These are phyloP conservation scores for Diddensiella caesifluorescens DNA, from an alignment of 805 yeast genomes.

Conservation along the genomic window DNA sequence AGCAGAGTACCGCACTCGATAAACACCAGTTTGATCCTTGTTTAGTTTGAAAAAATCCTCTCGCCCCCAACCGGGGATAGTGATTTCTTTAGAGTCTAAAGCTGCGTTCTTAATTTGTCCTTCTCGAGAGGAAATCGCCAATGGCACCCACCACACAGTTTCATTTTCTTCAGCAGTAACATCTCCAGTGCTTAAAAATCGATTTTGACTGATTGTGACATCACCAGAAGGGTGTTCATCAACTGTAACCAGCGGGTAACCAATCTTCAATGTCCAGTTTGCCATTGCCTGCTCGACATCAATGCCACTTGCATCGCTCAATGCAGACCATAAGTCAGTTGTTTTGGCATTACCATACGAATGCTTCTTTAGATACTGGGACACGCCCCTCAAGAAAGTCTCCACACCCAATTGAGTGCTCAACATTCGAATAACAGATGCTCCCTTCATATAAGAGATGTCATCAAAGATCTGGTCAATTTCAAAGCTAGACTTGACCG, in stretches of 20 bases:
- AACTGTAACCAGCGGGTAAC: constrained; percentile 69
- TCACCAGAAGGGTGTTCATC: constrained; percentile 45
- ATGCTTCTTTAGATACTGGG: constrained; percentile 68
- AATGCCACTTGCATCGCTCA: constrained; percentile 63
- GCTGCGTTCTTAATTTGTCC: constrained; percentile 29
- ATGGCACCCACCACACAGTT: constrained; percentile 46
- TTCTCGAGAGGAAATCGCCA: constrained; percentile 25
- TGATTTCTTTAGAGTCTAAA: constrained; percentile 16
- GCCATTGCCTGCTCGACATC: constrained; percentile 71
- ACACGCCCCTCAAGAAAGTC: constrained; percentile 70
- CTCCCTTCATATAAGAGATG: constrained; percentile 77
- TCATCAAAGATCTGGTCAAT: constrained; percentile 83
- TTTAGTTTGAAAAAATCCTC: constrained; percentile 51
- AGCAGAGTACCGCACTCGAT: constrained; percentile 64
- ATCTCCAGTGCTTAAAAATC: constrained; percentile 73
- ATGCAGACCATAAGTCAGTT: constrained; percentile 69
- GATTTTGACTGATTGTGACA: constrained; percentile 59
- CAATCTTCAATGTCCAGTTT: constrained; percentile 74
- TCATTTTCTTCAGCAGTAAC: constrained; percentile 69
- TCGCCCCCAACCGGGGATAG: constrained; percentile 16
- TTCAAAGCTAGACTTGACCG: constrained; percentile 70
- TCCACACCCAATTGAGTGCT: constrained; percentile 77
- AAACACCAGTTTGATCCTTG: constrained; percentile 69
- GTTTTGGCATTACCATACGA: constrained; percentile 75
- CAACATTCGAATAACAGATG: constrained; percentile 73